phyloP scores from a whole-genome alignment of 768 basidiomycete species.

The Suillus subluteus region DNA sequence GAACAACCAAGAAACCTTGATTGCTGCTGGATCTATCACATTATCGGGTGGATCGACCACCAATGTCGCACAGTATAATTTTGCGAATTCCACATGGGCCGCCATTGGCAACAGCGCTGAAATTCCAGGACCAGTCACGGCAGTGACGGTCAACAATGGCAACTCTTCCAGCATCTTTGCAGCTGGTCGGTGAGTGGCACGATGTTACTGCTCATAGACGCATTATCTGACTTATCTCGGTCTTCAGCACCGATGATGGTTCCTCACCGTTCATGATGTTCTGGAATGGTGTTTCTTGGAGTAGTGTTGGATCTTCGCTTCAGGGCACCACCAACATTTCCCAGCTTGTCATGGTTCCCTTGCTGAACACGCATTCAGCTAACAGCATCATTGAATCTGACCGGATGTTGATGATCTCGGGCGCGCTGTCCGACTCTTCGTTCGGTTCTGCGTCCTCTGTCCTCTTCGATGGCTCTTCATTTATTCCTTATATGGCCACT shows the following conservation, averaged over 20 bases:
- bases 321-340: constrained; percentile 66
- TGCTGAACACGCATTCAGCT: constrained; percentile 71
- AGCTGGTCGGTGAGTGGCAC: constrained; percentile 71
- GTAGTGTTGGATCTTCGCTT: constrained; percentile 60
- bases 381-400: constrained; percentile 80
- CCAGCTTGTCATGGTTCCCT: constrained; percentile 89
- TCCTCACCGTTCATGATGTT: constrained; percentile 73
- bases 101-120: constrained; percentile 59
- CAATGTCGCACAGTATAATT: constrained; percentile 75
- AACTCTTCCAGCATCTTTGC: constrained; percentile 88
- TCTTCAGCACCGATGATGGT: constrained; percentile 55
- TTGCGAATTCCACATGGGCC: constrained; percentile 77
- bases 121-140: constrained; percentile 89
- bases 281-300: constrained; percentile 87
- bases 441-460: constrained; percentile 84
- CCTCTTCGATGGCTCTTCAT: constrained; percentile 81
- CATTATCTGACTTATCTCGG: constrained; percentile 3
- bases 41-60: constrained; percentile 57
- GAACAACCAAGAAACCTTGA: constrained; percentile 67
- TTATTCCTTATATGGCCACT: constrained; percentile 83
- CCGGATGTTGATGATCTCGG: constrained; percentile 90
- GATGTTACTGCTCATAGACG: not conserved
- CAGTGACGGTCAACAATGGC: constrained; percentile 80
- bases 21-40: constrained; percentile 81
- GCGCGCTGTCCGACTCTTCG: constrained; percentile 65